Base-by-base conservation (phyloP, 1,284 basidiomycete genomes). In the Rhodotorula sp. region DNA sequence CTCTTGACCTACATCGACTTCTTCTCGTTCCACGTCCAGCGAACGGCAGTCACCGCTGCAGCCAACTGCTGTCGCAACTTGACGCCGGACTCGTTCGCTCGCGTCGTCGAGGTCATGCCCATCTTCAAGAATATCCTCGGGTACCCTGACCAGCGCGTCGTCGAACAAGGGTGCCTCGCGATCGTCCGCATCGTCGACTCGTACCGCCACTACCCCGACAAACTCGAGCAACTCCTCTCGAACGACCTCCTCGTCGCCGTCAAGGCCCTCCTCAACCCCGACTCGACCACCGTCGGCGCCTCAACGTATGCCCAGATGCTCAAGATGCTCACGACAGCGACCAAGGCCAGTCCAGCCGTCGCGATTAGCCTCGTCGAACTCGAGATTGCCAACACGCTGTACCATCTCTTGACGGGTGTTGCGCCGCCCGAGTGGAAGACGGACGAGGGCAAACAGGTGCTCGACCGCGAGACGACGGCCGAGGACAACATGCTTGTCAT, bases 341-440 rank as follows among this genome's bases (percentile, higher is more conserved):
- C 91, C 24, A 86, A 90, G 67, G 88, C 90, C 20, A 94, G 92
- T 71, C 86, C 94, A 17, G 90, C 89, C 79, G 92, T 95, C 60
- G 87, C 93, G 0, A 79, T 95, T 48, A 85, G 89, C 7, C 84
- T 97, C 61, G 84, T 97, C 60, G 91, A 96, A 79, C 91, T 92
- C 36, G 91, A 91, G 70, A 89, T 95, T 66, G 92, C 91, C 66
- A 88, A 90, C 75, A 95, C 92, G 0, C 80, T 95, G 52, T 94
- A 95, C 79, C 92, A 94, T 78, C 93, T 97, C 65, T 83, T 97
- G 65, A 95, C 93, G 0, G 94, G 94, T 34, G 91, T 95, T 92
- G 4, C 93, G 91, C 13, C 87, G 90, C 70, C 69, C 54, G 62
- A 70, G 62, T 71, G 71, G 66, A 32, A 53, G 46, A 64, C 39